Evolutionary conservation across 371 early-diverging fungal genomes (phyloP), one percentile per base, ranked within the genome.

Genomic region (Mortierella sp.): DNA sequence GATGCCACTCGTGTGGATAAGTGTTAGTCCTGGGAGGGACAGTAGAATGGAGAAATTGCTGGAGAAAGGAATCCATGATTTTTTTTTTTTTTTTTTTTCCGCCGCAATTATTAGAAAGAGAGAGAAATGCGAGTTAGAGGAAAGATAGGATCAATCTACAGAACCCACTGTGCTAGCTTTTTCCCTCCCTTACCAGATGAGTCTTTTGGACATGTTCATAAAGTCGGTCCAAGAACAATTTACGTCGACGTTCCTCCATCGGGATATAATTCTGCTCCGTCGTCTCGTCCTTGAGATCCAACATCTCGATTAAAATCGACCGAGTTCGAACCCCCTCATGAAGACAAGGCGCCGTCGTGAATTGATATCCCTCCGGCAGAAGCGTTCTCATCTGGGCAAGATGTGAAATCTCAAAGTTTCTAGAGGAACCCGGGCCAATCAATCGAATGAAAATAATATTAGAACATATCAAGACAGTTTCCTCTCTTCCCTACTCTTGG

Each of bases 351-450:
- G 69, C 72, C 9, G 43, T 62, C 14, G 65, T 66, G 14, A 65
- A 50, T 45, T 62, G 50, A 56, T 72, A 81, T 5, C 50, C 75
- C 18, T 75, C 81, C 18, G 81, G 81, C 62, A 62, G 66, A 43
- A 81, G 19, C 4, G 81, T 81, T 52, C 57, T 72, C 56, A 81
- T 44, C 19, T 81, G 81, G 14, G 81, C 81, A 44, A 81, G 66
- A 60, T 81, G 72, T 28, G 63, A 64, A 25, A 81, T 60, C 23
- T 74, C 75, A 68, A 81, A 81, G 62, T 81, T 77, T 56, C 72
- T 75, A 60, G 1, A 55, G 26, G 37, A 37, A 9, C 37, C n/a
- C n/a, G n/a, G n/a, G n/a, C n/a, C n/a, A n/a, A n/a, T n/a, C n/a
- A n/a, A n/a, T 0, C 2, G 19, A 56, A 11, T 14, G 16, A 21